Percentiles rank a stretch among this genome's conserved stretches.
Conservation (phyloP, 768 basidiomycete genomes). For the Nidularia pulvinata region DNA sequence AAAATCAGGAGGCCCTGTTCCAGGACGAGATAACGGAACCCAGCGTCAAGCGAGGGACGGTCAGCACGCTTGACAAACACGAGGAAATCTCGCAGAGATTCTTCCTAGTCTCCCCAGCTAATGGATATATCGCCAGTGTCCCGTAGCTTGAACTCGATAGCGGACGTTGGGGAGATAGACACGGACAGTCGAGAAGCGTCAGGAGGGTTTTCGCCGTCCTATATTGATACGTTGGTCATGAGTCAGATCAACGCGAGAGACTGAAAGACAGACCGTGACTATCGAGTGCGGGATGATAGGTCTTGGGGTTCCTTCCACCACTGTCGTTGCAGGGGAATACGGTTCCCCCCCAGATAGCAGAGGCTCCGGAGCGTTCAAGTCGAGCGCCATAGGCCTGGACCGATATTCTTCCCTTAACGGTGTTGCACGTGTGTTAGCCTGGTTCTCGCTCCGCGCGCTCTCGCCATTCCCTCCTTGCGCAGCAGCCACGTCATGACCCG, state of each 20-base stretch:
- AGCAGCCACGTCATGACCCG: neutral
- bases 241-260: neutral
- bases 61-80: too few species aligned
- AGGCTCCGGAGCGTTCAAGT: neutral
- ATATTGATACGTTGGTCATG: neutral
- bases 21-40: too few species aligned
- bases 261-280: neutral
- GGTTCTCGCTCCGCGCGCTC: neutral
- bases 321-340: neutral
- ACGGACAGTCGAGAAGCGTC: neutral
- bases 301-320: neutral
- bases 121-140: slow-evolving; percentile 18
- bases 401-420: neutral
- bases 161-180: slow-evolving; percentile 3
- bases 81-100: too few species aligned
- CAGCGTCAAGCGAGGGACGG: too few species aligned
- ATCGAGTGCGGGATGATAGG: neutral
- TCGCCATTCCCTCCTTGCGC: neutral
- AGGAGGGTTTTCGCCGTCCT: neutral
- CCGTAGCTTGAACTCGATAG: slow-evolving; percentile 12
- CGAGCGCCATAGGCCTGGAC: neutral
- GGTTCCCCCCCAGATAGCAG: neutral
- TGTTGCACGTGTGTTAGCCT: neutral
- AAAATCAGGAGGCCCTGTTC: too few species aligned
- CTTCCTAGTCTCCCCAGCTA: slow-evolving; percentile 5